Conservation (phyloP, 2,329 filamentous ascomycete genomes). For the Epichloe hybrida region DNA sequence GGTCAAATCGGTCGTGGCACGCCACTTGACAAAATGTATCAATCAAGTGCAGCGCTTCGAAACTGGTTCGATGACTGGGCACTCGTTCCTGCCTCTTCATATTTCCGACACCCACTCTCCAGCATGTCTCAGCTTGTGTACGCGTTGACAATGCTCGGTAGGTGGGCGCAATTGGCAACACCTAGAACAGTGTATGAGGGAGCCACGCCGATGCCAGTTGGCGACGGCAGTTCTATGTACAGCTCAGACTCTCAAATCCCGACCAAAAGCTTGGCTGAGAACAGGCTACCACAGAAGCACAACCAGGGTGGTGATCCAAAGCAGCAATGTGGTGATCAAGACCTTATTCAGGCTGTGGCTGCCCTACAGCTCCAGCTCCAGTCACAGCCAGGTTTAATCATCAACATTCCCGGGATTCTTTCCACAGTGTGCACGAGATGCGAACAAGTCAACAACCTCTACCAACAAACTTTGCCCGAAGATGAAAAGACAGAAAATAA, state of each 20-base stretch:
- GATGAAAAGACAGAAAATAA: constrained; percentile 27
- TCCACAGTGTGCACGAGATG: constrained; percentile 27
- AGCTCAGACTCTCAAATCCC: constrained; percentile 13
- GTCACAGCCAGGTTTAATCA: constrained; percentile 28
- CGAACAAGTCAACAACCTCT: constrained; percentile 26
- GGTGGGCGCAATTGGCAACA: constrained; percentile 35
- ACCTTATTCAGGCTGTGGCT: constrained; percentile 26
- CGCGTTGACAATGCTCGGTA: constrained; percentile 34
- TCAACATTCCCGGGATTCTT: constrained; percentile 32
- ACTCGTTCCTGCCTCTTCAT: constrained; percentile 26
- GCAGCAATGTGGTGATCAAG: constrained; percentile 17
- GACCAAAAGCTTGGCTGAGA: constrained; percentile 3
- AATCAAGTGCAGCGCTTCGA: constrained; percentile 32
- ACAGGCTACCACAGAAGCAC: neutral
- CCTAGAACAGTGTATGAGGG: constrained; percentile 18
- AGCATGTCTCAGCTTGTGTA: constrained; percentile 34
- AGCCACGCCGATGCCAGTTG: constrained; percentile 13
- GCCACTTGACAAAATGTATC: constrained; percentile 35
- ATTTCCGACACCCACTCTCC: constrained; percentile 32
- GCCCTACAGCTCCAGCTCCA: constrained; percentile 27
- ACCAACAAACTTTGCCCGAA: constrained; percentile 19
- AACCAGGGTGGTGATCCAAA: constrained; percentile 2
- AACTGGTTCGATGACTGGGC: constrained; percentile 37
- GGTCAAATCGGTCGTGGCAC: constrained; percentile 24
- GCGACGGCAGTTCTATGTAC: constrained; percentile 12